Percentiles rank a stretch among this genome's conserved stretches.
Conservation (phyloP, 2,329 filamentous ascomycete genomes). For the Fonsecaea pugnacius region DNA sequence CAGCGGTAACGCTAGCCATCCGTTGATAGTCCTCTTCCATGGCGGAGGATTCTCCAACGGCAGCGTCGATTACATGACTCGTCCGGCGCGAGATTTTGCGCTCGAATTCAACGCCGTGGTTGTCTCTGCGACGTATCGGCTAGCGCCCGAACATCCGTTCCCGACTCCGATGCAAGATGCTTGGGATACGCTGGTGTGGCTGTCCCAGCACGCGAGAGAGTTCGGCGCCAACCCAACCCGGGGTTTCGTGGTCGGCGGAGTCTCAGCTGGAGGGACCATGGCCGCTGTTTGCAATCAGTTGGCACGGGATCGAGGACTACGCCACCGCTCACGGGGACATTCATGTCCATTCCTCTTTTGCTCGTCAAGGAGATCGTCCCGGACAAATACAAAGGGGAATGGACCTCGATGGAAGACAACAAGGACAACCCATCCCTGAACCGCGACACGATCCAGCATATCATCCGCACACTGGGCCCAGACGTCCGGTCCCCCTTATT, state of each 20-base stretch:
- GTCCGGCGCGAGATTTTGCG: slow-evolving; percentile 5
- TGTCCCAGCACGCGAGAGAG: slow-evolving; percentile 1
- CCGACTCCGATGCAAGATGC: slow-evolving; percentile 38
- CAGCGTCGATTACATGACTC: slow-evolving; percentile 13
- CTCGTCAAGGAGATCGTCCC: slow-evolving; percentile 17
- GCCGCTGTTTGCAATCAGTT: slow-evolving; percentile 47
- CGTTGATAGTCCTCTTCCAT: slow-evolving; percentile 18
- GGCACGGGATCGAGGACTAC: slow-evolving; percentile 47
- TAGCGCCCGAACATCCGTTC: slow-evolving; percentile 39
- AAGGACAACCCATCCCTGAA: slow-evolving; percentile 4
- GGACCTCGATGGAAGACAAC: slow-evolving; percentile 13
- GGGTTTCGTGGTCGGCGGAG: slow-evolving; percentile 55
- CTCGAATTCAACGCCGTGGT: slow-evolving; percentile 23
- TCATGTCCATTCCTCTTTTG: slow-evolving; percentile 12
- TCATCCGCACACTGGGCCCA: slow-evolving; percentile 1
- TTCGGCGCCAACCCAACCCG: slow-evolving; percentile 47
- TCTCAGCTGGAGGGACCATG: slow-evolving; percentile 52
- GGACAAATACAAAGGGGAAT: slow-evolving; percentile 8
- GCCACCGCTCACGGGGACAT: slow-evolving; percentile 35
- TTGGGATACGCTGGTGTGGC: slow-evolving; percentile 34
- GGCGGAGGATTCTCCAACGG: slow-evolving; percentile 16
- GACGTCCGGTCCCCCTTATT: slow-evolving; percentile 12
- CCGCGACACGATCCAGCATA: background rate
- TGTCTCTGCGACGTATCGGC: slow-evolving; percentile 38
- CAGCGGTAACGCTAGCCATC: background rate